Evolutionary conservation across 1,139 yeast species (phyloP).

Genomic region (Kodamaea arcana): DNA sequence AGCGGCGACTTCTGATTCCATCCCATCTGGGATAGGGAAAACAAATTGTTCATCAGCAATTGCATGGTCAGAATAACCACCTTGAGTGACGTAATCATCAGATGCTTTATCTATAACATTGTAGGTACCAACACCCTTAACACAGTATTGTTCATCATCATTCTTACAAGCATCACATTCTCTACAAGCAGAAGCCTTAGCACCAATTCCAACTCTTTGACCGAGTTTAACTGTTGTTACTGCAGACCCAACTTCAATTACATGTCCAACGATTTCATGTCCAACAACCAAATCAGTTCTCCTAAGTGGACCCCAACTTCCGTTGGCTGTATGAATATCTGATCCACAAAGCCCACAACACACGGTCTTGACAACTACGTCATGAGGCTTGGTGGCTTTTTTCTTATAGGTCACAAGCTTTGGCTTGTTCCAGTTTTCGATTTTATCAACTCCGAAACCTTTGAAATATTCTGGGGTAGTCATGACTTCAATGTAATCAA

Average conservation of each 20-base stretch:
- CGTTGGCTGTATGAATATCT: constrained; percentile 47
- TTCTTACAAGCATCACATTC: constrained; percentile 44
- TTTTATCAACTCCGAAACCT: constrained; percentile 41
- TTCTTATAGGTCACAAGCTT: constrained; percentile 38
- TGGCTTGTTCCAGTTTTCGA: constrained; percentile 41
- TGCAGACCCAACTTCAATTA: constrained; percentile 45
- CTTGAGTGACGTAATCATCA: constrained; percentile 43
- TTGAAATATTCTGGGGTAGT: constrained; percentile 32
- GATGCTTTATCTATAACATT: constrained; percentile 30
- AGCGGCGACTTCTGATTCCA: constrained; percentile 48
- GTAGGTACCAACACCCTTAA: constrained; percentile 41
- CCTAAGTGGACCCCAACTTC: constrained; percentile 35
- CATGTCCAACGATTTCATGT: constrained; percentile 57
- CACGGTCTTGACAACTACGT: constrained; percentile 43
- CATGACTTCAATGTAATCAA: no score
- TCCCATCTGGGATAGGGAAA: constrained; percentile 53
- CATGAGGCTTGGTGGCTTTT: constrained; percentile 33
- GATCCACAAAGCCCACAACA: constrained; percentile 64
- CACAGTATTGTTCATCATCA: constrained; percentile 51
- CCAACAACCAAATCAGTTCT: constrained; percentile 33
- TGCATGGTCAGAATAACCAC: constrained; percentile 59
- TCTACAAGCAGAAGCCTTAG: constrained; percentile 46
- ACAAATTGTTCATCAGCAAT: constrained; percentile 52
- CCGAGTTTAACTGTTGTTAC: constrained; percentile 49
- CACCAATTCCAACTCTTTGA: constrained; percentile 63